Base-by-base conservation (phyloP, 169 alveolate genomes). In the Cytauxzoon felis region DNA sequence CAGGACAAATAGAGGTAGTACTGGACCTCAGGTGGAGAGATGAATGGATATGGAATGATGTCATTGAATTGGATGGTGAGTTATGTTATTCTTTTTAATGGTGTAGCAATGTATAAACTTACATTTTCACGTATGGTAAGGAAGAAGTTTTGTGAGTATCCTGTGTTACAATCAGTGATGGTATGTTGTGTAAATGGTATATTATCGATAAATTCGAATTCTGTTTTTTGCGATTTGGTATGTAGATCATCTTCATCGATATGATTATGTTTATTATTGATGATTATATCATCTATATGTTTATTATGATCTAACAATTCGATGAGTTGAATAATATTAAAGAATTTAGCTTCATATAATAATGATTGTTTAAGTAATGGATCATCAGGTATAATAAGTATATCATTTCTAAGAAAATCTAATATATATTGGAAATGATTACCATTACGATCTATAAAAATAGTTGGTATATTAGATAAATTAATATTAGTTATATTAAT, bases 391-490 rank as follows among this genome's bases (percentile, higher is more conserved):
- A 56, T 30, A 0, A 56, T 65, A 19, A 66, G 59, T 6, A 43
- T 61, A 18, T 75, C 80, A 30, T 64, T 68, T 24, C 86, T 59
- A 26, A 76, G 67, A 51, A 40, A 76, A 54, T 76, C 53, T 40
- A 76, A 24, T 27, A 76, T 58, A 60, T 65, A 56, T 19, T 30
- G 33, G 23, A 76, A 76, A 0, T 29, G 48, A 18, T 38, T 47
- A 9, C 86, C 86, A 36, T 76, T 80, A 8, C 86, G 50, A 52
- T 76, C 86, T 23, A 76, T 66, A 49, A 76, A 76, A 13, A 76
- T 71, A n/a, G 60, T 64, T 3, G 64, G 64, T 43, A 38, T 23
- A 13, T 45, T 30, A n/a, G 64, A 60, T 5, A 41, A 11, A 45
- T 34, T 24, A 5, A 41, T 54, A 29, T 27, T 21, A 11, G 83